Percentiles rank a stretch among this genome's conserved stretches.
These are phyloP conservation scores for Rhizophagus prolifer DNA, from an alignment of 192 early-diverging fungal species.

Conservation along the genomic window DNA sequence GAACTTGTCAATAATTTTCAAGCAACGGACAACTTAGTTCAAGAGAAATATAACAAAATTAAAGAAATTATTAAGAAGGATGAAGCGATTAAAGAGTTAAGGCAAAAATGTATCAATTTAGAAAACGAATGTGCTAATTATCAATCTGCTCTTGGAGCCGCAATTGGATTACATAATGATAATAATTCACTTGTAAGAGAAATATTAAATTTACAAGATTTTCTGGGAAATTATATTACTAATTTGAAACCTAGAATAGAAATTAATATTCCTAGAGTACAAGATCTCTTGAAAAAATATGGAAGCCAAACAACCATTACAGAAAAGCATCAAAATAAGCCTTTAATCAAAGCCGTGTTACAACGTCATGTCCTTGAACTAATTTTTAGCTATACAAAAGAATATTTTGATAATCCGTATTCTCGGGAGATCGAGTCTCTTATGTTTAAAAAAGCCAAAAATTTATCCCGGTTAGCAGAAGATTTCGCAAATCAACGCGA, in stretches of 20 bases:
- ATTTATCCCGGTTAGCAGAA: background rate
- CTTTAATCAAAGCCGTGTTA: background rate
- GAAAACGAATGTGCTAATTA: too few relatives aligned
- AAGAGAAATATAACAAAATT: too few relatives aligned
- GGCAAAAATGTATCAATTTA: too few relatives aligned
- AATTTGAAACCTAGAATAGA: background rate
- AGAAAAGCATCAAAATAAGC: background rate
- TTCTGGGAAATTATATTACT: background rate
- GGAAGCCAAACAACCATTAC: too few relatives aligned
- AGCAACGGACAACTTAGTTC: too few relatives aligned
- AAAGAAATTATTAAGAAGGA: too few relatives aligned
- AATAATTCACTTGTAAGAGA: background rate
- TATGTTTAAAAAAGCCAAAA: background rate
- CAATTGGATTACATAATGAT: conserved; percentile 14
- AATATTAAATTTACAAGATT: conserved; percentile 9
- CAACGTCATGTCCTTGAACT: background rate
- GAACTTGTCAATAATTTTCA: too few relatives aligned
- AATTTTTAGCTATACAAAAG: background rate
- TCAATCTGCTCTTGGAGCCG: conserved; percentile 20
- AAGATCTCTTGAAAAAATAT: background rate
- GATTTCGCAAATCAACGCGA: background rate
- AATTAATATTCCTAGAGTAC: background rate
- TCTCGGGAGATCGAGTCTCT: background rate
- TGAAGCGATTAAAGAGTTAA: too few relatives aligned
- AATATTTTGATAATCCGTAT: background rate